These are phyloP conservation scores for Candida caryicola DNA, from an alignment of 805 yeast genomes.

Conservation along the genomic window DNA sequence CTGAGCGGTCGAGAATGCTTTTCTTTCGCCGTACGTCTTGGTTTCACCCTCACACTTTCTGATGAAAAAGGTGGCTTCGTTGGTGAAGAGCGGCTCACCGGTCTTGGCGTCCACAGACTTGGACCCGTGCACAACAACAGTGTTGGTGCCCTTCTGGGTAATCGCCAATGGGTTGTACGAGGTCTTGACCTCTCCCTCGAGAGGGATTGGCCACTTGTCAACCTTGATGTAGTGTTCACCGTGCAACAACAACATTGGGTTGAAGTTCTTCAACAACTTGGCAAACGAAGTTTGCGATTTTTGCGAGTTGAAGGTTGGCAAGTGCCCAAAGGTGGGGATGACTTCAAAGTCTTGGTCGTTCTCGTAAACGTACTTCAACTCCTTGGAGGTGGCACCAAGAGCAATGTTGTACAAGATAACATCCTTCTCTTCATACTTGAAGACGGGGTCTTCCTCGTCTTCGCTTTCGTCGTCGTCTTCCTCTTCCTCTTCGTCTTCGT, in stretches of 20 bases:
- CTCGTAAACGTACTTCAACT: slow-evolving; percentile 79
- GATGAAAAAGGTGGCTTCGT: slow-evolving; percentile 81
- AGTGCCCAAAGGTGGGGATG: slow-evolving; percentile 85
- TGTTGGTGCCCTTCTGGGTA: slow-evolving; percentile 82
- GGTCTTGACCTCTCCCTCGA: slow-evolving; percentile 61
- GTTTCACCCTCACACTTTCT: slow-evolving; percentile 67
- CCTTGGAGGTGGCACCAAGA: slow-evolving; percentile 77
- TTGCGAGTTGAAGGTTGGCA: slow-evolving; percentile 72
- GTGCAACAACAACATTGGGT: slow-evolving; percentile 85
- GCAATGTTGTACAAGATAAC: slow-evolving; percentile 85
- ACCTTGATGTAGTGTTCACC: slow-evolving; percentile 92
- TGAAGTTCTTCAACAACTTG: slow-evolving; percentile 71
- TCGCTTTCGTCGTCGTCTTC: slow-evolving; percentile 36
- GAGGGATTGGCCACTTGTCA: slow-evolving; percentile 74
- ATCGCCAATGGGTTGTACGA: slow-evolving; percentile 67
- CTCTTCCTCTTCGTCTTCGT: slow-evolving; percentile 41
- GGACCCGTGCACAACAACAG: slow-evolving; percentile 70
- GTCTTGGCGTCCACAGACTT: slow-evolving; percentile 65
- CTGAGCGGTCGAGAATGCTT: slow-evolving; percentile 57
- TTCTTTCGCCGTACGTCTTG: slow-evolving; percentile 45
- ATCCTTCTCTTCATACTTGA: slow-evolving; percentile 62
- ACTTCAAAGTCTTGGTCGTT: slow-evolving; percentile 74
- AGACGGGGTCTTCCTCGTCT: slow-evolving; percentile 44
- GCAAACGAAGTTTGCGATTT: slow-evolving; percentile 56
- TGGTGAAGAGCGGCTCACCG: slow-evolving; percentile 70